phyloP scores from a whole-genome alignment of 1,139 yeast species.

The Protomyces arabidopsidicola region DNA sequence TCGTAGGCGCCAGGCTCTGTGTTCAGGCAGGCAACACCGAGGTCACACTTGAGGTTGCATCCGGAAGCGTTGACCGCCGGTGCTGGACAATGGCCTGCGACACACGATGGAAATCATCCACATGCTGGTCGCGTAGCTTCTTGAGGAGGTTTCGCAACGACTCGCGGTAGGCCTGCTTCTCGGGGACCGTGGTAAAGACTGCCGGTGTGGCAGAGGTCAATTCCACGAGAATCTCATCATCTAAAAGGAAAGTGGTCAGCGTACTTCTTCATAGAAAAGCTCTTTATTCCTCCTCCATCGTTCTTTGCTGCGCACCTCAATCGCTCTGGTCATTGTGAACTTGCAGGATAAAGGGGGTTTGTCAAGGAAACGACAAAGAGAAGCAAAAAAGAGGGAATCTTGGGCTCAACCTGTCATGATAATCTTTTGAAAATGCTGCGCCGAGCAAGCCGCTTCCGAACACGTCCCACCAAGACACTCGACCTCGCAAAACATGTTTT shows the following conservation, averaged over 20 bases:
- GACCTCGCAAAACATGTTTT: slow-evolving; percentile 2
- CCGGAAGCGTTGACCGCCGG: slow-evolving; percentile 5
- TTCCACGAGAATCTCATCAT: slow-evolving; percentile 21
- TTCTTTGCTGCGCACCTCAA: neutral
- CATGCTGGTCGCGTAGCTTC: slow-evolving; percentile 6
- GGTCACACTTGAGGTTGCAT: neutral
- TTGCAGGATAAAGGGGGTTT: neutral
- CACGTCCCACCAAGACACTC: slow-evolving; percentile 13
- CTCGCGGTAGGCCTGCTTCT: slow-evolving; percentile 11
- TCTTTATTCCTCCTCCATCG: neutral
- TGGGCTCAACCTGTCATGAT: slow-evolving; percentile 3
- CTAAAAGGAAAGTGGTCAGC: slow-evolving; percentile 5
- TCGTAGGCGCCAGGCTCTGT: no score
- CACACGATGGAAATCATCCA: slow-evolving; percentile 14
- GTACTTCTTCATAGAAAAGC: neutral
- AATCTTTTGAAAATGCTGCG: slow-evolving; percentile 9
- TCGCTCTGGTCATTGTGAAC: neutral
- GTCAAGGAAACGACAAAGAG: neutral
- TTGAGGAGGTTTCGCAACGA: slow-evolving; percentile 8
- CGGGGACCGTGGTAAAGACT: slow-evolving; percentile 1
- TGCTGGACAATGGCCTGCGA: slow-evolving; percentile 9
- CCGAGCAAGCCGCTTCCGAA: slow-evolving; percentile 3
- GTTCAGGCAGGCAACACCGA: neutral
- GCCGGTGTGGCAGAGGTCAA: slow-evolving; percentile 11
- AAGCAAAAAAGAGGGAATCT: neutral